Base-by-base conservation (phyloP, 345 rosid genomes). In the Aurinia saxatilis region DNA sequence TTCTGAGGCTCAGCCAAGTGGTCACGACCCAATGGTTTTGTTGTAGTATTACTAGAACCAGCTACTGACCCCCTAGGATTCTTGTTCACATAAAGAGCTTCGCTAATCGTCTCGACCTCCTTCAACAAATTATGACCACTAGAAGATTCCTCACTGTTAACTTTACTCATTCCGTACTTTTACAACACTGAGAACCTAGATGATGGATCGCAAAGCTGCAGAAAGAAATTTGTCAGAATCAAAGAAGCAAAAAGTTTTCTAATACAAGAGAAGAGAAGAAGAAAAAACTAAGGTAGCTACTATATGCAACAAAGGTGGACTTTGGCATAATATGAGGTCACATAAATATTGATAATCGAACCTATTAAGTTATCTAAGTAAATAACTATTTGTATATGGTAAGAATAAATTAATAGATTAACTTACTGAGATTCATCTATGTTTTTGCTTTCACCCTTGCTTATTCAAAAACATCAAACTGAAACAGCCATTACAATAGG, bases 51-150 rank as follows among this genome's bases (percentile, higher is more conserved):
- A 35, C 33, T 19, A 74, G 76, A 30, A 38, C 41, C 80, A 71
- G 76, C 5, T 59, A 8, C 50, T 51, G 76, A 61, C 19, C 79
- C 37, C 60, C 66, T 64, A 5, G 75, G 66, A 27, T 64, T 71
- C 65, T 77, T 89, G 35, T 83, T 91, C 48, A 71, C 61, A 68
- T 88, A 84, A 23, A 92, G 81, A 48, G 95, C 93, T 70, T 81
- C 86, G 57, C 86, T 77, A 57, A 92, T 79, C 17, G 84, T 77
- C 76, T 86, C 89, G 0, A 92, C 88, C 35, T 92, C 98, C 37
- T 75, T 77, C 60, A 86, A 67, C 73, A 88, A 73, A 72, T 79
- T 83, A 21, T 57, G 77, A 51, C 69, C 69, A 57, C 81, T 78
- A n/a, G 91, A 72, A 59, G 75, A 41, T 76, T 82, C 70, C 75